Base-by-base conservation (phyloP, 1,284 basidiomycete genomes). In the Apiotrichum gracile region DNA sequence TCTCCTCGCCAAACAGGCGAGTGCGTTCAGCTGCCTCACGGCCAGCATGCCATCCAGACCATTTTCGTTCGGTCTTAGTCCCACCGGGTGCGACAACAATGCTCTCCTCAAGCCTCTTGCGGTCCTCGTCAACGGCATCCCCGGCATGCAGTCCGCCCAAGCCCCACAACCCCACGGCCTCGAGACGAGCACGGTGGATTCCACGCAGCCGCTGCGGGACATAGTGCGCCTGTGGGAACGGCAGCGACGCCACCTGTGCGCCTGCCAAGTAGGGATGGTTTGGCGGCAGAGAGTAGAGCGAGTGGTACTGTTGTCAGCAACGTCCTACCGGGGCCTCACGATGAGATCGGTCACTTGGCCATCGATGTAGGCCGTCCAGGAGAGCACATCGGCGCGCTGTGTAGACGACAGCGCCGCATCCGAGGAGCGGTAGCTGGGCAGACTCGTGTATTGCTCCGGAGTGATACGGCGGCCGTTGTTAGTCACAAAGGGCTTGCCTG, bases 301-400 rank as follows among this genome's bases (percentile, higher is more conserved):
- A 64, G 63, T 71, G 71, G 47, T 72, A 67, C 73, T 75, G 61
- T 31, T 14, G 9, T 31, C 31, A 7, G 27, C 13, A 6, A 29
- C 13, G 27, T 13, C 5, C 31, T 10, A 31, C 31, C 4, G 31
- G 4, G 1, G 5, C 63, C 72, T 51, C 40, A 73, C 72, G 16
- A 71, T 58, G 0, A 75, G 62, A 48, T 75, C 73, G 2, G 64
- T 60, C 10, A 73, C 53, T 24, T 62, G 62, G n/a, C 61, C 62
- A 24, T 73, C 65, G 37, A 75, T 68, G 50, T 68, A 70, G 4
- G 69, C 59, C 51, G 59, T 59, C 73, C 73, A 75, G 8, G 58
- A 53, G 5, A 58, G 40, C 4, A 55, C 47, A 27, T 75, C 69
- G 3, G 67, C 62, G 25, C 52, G 60, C 29, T 73, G 64, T 14